Base-by-base conservation (phyloP, 768 basidiomycete genomes). In the Dentipellis sp. region DNA sequence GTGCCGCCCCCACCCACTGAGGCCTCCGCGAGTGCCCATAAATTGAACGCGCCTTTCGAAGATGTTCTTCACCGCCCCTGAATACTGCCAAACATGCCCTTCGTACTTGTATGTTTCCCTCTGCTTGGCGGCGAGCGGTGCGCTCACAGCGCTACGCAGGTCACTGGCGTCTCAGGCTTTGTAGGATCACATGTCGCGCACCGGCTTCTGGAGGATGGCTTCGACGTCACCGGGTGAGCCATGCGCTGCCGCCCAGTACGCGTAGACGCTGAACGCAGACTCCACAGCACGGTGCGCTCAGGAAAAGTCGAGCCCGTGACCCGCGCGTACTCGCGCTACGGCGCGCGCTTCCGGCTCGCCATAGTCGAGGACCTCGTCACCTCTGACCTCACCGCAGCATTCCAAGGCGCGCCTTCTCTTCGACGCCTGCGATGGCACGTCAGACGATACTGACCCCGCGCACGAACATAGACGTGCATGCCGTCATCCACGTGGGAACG, bases 101-200 rank as follows among this genome's bases (percentile, higher is more conserved):
- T 50, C 21, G 29, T 50, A 11, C 48, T 50, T 16, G 48, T 50
- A 14, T 29, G 29, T 29, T 29, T 29, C 29, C 29, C 29, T 6
- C 29, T 29, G 3, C 29, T 6, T 6, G 29, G 29, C 29, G 29
- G 3, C 3, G 29, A 6, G 29, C 29, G 14, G 8, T 19, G 40
- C 40, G 4, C 14, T 42, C 40, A 19, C 14, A 42, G 14, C 40
- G 40, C 40, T 50, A 19, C 9, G 23, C 51, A 52, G 51, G 71
- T 76, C 10, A 76, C 74, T 19, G 75, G 76, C 14, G 72, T 70
- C 16, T 71, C 75, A 21, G 73, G 75, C 21, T 76, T 61, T 52
- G 38, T 63, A 19, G 64, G 62, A 9, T 37, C 58, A 2, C 59
- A 64, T 22, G 56, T 64, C 17, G 57, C 57, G 16, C 8, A 51